Evolutionary conservation across 2,329 filamentous ascomycete species (phyloP).

Genomic region (Ophiostoma piceae): DNA sequence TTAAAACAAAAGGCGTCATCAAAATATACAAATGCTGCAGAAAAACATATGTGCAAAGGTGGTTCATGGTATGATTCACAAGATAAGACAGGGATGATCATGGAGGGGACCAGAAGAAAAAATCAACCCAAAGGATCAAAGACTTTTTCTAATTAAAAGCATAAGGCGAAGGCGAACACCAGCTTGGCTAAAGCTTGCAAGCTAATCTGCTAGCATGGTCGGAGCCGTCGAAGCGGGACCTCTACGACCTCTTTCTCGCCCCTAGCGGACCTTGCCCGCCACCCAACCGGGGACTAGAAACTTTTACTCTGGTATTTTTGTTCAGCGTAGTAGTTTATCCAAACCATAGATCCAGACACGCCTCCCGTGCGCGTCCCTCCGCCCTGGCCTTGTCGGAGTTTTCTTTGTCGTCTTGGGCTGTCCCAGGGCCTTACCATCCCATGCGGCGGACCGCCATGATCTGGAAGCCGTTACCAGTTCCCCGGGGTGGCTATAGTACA

Average conservation of each 20-base stretch:
- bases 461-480: conserved; percentile 8
- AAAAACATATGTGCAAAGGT: neutral
- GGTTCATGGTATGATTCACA: neutral
- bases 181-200: conserved; percentile 7
- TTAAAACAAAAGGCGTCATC: neutral
- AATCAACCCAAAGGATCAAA: neutral
- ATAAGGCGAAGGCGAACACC: neutral
- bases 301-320: too few species aligned
- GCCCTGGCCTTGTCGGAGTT: neutral
- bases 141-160: neutral
- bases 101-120: neutral
- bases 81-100: neutral
- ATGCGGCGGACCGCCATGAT: conserved; percentile 3
- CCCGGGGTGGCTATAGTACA: conserved; percentile 3
- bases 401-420: conserved; percentile 3
- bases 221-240: conserved; percentile 6
- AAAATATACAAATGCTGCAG: neutral
- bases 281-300: neutral
- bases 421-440: neutral
- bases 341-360: neutral
- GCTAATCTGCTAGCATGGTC: neutral
- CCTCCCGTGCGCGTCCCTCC: neutral
- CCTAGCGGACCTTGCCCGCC: conserved; percentile 5
- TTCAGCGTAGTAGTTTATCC: too few species aligned
- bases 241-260: neutral